Percentiles rank a stretch among this genome's conserved stretches.
These are phyloP conservation scores for Ambrosiella beaveri DNA, from an alignment of 2,329 filamentous ascomycete species.

Conservation along the genomic window DNA sequence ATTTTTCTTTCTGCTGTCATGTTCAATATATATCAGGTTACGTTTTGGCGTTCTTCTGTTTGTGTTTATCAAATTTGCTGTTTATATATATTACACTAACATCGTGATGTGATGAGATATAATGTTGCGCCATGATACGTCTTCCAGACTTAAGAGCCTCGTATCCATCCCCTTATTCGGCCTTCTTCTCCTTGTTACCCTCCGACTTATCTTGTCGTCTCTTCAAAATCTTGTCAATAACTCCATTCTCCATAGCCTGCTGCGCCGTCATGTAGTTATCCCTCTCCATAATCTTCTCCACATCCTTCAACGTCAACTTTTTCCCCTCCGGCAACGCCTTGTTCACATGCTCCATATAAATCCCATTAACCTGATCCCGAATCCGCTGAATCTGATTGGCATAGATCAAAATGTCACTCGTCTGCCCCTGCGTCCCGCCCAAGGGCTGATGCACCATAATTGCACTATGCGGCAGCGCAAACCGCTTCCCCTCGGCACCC, in stretches of 20 bases:
- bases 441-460: slow-evolving; percentile 97
- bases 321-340: slow-evolving; percentile 57
- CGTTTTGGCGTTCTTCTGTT: slow-evolving; percentile 1
- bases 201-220: slow-evolving; percentile 1
- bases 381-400: slow-evolving; percentile 90
- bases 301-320: slow-evolving; percentile 53
- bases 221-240: slow-evolving; percentile 71
- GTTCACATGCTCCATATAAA: slow-evolving; percentile 76
- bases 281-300: slow-evolving; percentile 90
- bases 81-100: not conserved
- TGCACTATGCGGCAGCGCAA: slow-evolving; percentile 76
- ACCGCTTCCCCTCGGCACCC: slow-evolving; percentile 69
- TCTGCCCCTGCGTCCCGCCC: slow-evolving; percentile 49
- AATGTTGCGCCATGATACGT: not conserved
- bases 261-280: slow-evolving; percentile 85
- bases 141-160: not conserved
- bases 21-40: slow-evolving; percentile 2
- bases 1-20: not conserved
- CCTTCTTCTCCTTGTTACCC: not conserved
- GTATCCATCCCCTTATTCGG: not conserved
- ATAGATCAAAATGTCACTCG: slow-evolving; percentile 83
- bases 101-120: not conserved
- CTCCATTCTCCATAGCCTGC: slow-evolving; percentile 76
- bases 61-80: not conserved
- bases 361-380: slow-evolving; percentile 70